Conservation (phyloP, 2,329 filamentous ascomycete genomes). For the Fusarium equiseti region DNA sequence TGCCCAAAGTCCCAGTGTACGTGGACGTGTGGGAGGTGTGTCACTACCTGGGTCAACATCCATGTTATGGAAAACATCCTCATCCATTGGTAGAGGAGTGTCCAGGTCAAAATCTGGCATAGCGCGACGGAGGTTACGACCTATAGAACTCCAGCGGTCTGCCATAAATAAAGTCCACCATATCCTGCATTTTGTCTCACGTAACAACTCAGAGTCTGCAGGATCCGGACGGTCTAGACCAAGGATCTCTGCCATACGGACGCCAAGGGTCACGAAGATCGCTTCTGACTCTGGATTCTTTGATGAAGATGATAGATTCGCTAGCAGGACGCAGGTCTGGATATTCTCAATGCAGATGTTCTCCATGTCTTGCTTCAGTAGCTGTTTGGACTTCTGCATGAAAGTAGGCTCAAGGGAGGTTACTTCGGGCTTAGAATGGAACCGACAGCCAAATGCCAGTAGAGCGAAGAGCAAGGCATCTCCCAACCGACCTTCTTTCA, state of each 20-base stretch:
- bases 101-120: conserved; percentile 17
- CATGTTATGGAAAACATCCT: conserved; percentile 8
- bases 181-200: conserved; percentile 19
- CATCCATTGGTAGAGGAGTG: conserved; percentile 15
- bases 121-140: conserved; percentile 13
- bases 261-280: conserved; percentile 9
- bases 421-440: conserved; percentile 3
- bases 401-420: conserved; percentile 4
- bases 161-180: conserved; percentile 20
- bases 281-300: conserved; percentile 18
- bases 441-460: conserved; percentile 11
- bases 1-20: conserved; percentile 12
- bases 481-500: neutral
- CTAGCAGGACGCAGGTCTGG: conserved; percentile 11
- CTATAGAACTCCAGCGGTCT: conserved; percentile 16
- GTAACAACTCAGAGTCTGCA: neutral
- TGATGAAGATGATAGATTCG: conserved; percentile 9
- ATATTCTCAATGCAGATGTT: conserved; percentile 18
- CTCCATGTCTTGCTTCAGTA: conserved; percentile 13
- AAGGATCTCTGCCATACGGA: conserved; percentile 17
- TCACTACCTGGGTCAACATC: neutral
- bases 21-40: neutral
- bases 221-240: neutral
- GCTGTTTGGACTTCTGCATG: conserved; percentile 4
- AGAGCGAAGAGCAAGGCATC: conserved; percentile 10